Evolutionary conservation across 1,284 basidiomycete genomes (phyloP).

Genomic region (Sutorius eximius): DNA sequence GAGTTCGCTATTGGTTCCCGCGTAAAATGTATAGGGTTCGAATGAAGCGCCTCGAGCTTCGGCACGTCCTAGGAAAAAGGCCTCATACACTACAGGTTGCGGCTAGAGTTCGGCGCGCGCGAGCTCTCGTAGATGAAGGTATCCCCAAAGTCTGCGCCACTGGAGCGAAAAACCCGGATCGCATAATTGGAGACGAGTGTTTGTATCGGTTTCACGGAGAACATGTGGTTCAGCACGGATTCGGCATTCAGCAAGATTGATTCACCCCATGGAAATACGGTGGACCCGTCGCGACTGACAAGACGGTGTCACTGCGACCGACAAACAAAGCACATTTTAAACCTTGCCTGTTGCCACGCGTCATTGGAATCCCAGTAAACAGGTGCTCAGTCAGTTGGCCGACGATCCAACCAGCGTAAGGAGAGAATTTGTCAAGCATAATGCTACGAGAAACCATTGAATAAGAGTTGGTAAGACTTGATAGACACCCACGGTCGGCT

Average conservation of each 20-base stretch:
- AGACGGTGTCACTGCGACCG: not conserved
- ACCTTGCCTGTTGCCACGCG: conserved; percentile 5
- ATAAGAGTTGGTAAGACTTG: not conserved
- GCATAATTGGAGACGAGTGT: conserved; percentile 9
- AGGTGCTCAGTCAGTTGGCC: conserved; percentile 9
- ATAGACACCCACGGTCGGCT: conserved; percentile 6
- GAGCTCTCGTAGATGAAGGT: conserved; percentile 2
- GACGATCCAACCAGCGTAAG: not conserved
- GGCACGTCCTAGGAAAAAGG: conserved; percentile 15
- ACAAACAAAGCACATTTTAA: too few relatives aligned
- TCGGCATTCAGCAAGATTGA: conserved; percentile 1
- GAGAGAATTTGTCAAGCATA: conserved; percentile 2
- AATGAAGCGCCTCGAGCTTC: conserved; percentile 1
- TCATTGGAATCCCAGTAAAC: conserved; percentile 11
- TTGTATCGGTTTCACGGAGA: conserved; percentile 9
- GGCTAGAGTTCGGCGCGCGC: conserved; percentile 6
- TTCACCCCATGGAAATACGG: conserved; percentile 9
- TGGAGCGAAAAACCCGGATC: conserved; percentile 4
- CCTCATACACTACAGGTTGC: conserved; percentile 2
- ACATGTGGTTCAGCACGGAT: conserved; percentile 13
- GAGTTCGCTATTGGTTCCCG: conserved; percentile 12
- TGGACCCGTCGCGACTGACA: conserved; percentile 4
- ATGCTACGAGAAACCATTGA: not conserved
- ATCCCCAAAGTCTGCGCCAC: not conserved
- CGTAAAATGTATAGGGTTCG: conserved; percentile 10